Evolutionary conservation across 441 rosid species (phyloP), one percentile per base, ranked within the genome.

Genomic region (Corymbia calophylla): DNA sequence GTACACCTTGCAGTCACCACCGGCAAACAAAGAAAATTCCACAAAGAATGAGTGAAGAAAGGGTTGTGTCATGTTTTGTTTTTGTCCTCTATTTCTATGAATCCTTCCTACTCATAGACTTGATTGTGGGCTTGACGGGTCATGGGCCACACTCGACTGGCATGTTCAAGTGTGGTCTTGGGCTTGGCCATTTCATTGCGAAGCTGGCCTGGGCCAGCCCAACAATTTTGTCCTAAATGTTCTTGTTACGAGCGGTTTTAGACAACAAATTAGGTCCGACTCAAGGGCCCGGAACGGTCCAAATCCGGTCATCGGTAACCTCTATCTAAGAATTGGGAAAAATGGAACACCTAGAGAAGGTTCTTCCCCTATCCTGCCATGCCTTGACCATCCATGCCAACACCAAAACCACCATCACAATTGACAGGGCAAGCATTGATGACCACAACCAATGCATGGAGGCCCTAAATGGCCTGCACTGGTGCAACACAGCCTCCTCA

Each of bases 391-490:
- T 85, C 92, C 95, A 93, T 54, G 88, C 89, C 81, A 93, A 54
- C 68, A 92, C 91, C 85, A 94, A 89, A 81, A 90, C 82, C 92
- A 92, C 87, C 95, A 94, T 95, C 85, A 90, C 54, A 80, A 95
- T 25, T 4, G 96, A 94, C 70, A 95, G 94, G n/a, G 92, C 91
- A 6, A 96, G 92, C 93, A 95, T 92, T 25, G 94, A 94, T 16
- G 90, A 91, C 97, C 97, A 95, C 39, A 94, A 91, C 44, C 90
- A 23, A 68, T 55, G 88, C 29, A 91, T 84, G 5, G 96, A 92
- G 87, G 39, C 84, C 90, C 49, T 90, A 25, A 94, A 88, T 12
- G 96, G 92, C 88, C 87, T 91, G 93, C 97, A 96, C 15, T 95
- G 95, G 64, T 91, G 92, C 68, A 86, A 51, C 82, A 91, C 91